A percentile compares a stretch with the other conserved stretches of the same genome.
Conservation (phyloP, 2,329 filamentous ascomycete species). For the Lanzia echinophila region DNA sequence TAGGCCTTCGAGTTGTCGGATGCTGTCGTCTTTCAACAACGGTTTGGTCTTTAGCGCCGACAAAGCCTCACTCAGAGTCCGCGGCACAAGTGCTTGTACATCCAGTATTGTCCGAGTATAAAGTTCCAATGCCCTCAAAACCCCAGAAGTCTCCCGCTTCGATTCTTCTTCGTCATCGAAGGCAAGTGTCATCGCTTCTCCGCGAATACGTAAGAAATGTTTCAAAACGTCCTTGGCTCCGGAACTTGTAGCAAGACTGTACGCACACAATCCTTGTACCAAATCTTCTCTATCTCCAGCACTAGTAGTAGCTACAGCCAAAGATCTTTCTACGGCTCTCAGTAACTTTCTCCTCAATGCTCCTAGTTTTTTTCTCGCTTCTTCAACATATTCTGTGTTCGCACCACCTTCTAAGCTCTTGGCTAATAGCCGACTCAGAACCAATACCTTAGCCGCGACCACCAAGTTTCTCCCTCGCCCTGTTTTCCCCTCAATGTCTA, state of each 20-base stretch:
- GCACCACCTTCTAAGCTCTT: slow-evolving; percentile 58
- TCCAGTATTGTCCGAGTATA: slow-evolving; percentile 73
- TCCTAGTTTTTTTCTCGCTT: slow-evolving; percentile 56
- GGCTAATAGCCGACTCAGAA: slow-evolving; percentile 67
- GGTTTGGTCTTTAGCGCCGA: slow-evolving; percentile 60
- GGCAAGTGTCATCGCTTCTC: slow-evolving; percentile 57
- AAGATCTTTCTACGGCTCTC: slow-evolving; percentile 60
- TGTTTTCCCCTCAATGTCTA: slow-evolving; percentile 17
- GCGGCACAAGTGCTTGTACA: slow-evolving; percentile 69
- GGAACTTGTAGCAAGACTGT: slow-evolving; percentile 73
- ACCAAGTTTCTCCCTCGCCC: slow-evolving; percentile 39
- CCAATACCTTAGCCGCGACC: slow-evolving; percentile 62
- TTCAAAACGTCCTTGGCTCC: slow-evolving; percentile 71
- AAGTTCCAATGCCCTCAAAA: slow-evolving; percentile 61
- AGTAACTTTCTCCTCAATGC: slow-evolving; percentile 57
- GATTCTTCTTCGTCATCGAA: slow-evolving; percentile 46
- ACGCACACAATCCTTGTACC: slow-evolving; percentile 71
- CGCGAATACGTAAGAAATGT: slow-evolving; percentile 70
- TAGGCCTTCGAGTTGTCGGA: slow-evolving; percentile 62
- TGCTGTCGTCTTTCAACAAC: slow-evolving; percentile 63
- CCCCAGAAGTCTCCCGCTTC: slow-evolving; percentile 35
- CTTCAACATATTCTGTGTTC: slow-evolving; percentile 42
- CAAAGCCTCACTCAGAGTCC: slow-evolving; percentile 63
- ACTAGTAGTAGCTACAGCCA: slow-evolving; percentile 50
- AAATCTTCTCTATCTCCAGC: slow-evolving; percentile 44